These are phyloP conservation scores for Thermochaetoides thermophila DNA, from an alignment of 495 filamentous ascomycete species.

Conservation along the genomic window DNA sequence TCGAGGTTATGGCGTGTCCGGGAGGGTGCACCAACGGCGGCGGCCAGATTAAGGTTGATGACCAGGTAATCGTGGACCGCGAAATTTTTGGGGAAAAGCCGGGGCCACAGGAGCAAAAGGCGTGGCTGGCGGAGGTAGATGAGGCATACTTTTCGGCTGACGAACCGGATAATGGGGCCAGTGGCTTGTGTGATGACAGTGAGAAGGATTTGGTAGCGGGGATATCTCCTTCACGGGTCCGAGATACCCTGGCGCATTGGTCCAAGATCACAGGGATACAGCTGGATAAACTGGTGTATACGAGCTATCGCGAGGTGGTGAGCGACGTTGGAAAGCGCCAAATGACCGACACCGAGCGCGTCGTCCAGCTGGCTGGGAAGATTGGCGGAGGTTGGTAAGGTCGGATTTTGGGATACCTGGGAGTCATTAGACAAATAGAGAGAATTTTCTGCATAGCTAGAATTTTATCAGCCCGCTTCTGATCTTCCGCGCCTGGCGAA, in stretches of 20 bases:
- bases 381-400: slow-evolving; percentile 85
- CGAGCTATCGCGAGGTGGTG: slow-evolving; percentile 78
- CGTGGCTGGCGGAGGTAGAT: slow-evolving; percentile 76
- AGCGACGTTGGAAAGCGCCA: slow-evolving; percentile 83
- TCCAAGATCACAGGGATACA: slow-evolving; percentile 49
- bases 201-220: slow-evolving; percentile 35
- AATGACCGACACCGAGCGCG: slow-evolving; percentile 55
- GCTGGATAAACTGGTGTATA: slow-evolving; percentile 61
- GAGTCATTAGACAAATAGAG: neutral
- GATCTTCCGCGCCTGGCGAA: slow-evolving; percentile 26
- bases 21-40: slow-evolving; percentile 96
- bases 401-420: neutral
- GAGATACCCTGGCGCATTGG: slow-evolving; percentile 57
- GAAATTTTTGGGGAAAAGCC: slow-evolving; percentile 35
- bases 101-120: slow-evolving; percentile 59
- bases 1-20: slow-evolving; percentile 98
- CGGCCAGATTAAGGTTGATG: slow-evolving; percentile 81
- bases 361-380: slow-evolving; percentile 80
- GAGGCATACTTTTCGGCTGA: slow-evolving; percentile 86
- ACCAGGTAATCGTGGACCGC: slow-evolving; percentile 40
- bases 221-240: slow-evolving; percentile 39
- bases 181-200: slow-evolving; percentile 9
- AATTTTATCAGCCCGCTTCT: too few species aligned
- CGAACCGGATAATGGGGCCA: slow-evolving; percentile 30
- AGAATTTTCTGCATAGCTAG: too few species aligned